phyloP scores from a whole-genome alignment of 129 eudicot species.

The Oenanthe sinensis region DNA sequence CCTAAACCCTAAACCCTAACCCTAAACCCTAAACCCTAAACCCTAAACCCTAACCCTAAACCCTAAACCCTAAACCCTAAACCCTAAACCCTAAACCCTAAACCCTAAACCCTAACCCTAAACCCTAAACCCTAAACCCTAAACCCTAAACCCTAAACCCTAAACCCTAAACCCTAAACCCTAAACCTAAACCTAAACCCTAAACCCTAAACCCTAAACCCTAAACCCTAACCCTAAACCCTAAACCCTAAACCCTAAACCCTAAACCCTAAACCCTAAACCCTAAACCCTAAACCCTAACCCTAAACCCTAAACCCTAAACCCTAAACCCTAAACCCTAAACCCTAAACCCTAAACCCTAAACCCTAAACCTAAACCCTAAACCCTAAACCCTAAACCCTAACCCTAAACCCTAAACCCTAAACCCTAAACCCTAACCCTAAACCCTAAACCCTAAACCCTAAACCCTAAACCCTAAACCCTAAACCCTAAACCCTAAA shows the following conservation, averaged over 20 bases:
- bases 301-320: constrained; percentile 7
- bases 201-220: constrained; percentile 11
- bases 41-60: constrained; percentile 1
- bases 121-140: constrained; percentile 12
- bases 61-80: constrained; percentile 16
- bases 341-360: constrained; percentile 10
- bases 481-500: not conserved
- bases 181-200: constrained; percentile 11
- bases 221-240: not conserved
- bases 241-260: not conserved
- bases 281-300: not conserved
- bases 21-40: not conserved
- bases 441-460: constrained; percentile 13
- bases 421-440: constrained; percentile 14
- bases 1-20: not conserved
- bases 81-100: constrained; percentile 11
- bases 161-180: constrained; percentile 10
- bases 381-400: constrained; percentile 7
- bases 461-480: not conserved
- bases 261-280: not conserved
- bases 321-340: constrained; percentile 15
- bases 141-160: constrained; percentile 11
- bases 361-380: constrained; percentile 11
- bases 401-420: constrained; percentile 12
- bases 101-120: constrained; percentile 3